Evolutionary conservation across 1,139 yeast species (phyloP).

Genomic region (Suhomyces bokatorum): DNA sequence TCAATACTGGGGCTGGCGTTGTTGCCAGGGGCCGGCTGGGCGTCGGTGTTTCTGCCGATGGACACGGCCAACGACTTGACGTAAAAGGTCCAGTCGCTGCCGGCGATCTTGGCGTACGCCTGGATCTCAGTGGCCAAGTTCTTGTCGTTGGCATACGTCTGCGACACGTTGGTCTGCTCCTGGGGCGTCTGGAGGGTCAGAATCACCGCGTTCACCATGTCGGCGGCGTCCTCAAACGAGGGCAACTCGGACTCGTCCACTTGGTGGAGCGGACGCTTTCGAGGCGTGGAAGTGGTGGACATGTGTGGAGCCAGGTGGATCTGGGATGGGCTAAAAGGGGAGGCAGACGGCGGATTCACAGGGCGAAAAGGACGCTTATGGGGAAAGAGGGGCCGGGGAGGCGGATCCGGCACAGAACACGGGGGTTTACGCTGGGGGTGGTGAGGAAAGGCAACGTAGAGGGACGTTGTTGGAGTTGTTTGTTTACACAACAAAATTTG

Average conservation of each 20-base stretch:
- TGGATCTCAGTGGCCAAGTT: constrained; percentile 83
- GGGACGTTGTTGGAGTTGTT: constrained; percentile 7
- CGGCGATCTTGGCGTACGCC: constrained; percentile 95
- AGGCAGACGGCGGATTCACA: neutral
- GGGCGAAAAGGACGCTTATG: neutral
- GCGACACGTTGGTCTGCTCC: constrained; percentile 52
- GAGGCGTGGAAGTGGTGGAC: constrained; percentile 27
- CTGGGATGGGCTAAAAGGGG: neutral
- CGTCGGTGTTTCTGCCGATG: constrained; percentile 86
- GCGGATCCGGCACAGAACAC: neutral
- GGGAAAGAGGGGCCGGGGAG: neutral
- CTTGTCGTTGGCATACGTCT: constrained; percentile 60
- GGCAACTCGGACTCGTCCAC: constrained; percentile 28
- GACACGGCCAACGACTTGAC: constrained; percentile 77
- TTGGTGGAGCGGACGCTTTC: constrained; percentile 31
- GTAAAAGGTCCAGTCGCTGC: constrained; percentile 91
- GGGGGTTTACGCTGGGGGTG: neutral
- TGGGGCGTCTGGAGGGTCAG: constrained; percentile 49
- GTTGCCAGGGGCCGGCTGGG: constrained; percentile 16
- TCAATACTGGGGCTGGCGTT: constrained; percentile 46
- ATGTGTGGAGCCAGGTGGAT: constrained; percentile 4
- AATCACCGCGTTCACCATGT: constrained; percentile 54
- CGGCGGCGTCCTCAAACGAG: constrained; percentile 51
- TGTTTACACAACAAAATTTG: constrained; percentile 17
- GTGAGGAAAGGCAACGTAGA: neutral